Evolutionary conservation across 2,329 filamentous ascomycete species (phyloP).

Genomic region (Cladosporium sp.): DNA sequence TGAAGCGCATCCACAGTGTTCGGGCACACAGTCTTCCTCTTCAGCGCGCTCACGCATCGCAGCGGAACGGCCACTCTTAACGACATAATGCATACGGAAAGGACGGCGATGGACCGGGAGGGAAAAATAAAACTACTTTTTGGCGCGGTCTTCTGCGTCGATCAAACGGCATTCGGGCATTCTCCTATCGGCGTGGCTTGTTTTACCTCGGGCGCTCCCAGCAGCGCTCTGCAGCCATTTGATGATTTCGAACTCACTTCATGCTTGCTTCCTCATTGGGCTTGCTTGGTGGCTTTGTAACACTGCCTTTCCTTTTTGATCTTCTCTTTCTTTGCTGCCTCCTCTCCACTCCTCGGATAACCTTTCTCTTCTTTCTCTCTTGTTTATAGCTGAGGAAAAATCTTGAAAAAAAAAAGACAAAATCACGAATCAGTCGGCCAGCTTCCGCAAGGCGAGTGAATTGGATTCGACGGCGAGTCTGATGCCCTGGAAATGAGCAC

Average conservation of each 20-base stretch:
- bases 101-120: not conserved
- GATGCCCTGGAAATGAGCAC: not conserved
- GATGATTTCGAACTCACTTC: not conserved
- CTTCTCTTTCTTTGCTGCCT: not conserved
- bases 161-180: not conserved
- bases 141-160: not conserved
- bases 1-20: not conserved
- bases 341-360: not conserved
- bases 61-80: not conserved
- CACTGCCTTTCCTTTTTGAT: not conserved
- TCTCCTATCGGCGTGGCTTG: not conserved
- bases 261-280: not conserved
- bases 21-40: not conserved
- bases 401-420: not conserved
- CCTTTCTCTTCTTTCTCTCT: not conserved
- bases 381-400: constrained; percentile 5
- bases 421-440: not conserved
- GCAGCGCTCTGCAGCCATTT: not conserved
- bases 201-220: not conserved
- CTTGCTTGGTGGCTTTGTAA: not conserved
- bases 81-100: constrained; percentile 14
- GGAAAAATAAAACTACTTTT: not conserved
- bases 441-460: not conserved
- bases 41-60: not conserved
- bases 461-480: not conserved